Conservation (phyloP, 805 yeast species). For the Ogataea pilisensis region DNA sequence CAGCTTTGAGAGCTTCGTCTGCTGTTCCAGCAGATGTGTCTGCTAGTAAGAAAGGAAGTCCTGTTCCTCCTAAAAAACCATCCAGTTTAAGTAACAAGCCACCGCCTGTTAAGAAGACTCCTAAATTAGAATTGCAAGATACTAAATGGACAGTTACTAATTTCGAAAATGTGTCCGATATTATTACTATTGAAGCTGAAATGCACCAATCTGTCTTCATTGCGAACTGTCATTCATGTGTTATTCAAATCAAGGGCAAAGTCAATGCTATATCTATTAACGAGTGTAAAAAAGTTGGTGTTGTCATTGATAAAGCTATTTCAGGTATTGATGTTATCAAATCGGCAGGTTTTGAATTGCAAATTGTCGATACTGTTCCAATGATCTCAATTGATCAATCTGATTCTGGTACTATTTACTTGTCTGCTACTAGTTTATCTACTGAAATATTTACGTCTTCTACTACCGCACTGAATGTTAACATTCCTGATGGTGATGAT, state of each 20-base stretch:
- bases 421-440: conserved; percentile 64
- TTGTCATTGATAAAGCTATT: conserved; percentile 79
- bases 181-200: conserved; percentile 69
- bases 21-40: conserved; percentile 33
- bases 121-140: conserved; percentile 69
- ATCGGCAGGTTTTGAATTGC: conserved; percentile 76
- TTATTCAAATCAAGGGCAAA: conserved; percentile 85
- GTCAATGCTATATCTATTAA: conserved; percentile 83
- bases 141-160: conserved; percentile 89
- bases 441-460: conserved; percentile 81
- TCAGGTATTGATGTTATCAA: conserved; percentile 88
- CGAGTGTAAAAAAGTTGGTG: conserved; percentile 65
- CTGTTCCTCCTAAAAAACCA: conserved; percentile 85
- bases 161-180: conserved; percentile 57
- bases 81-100: conserved; percentile 41
- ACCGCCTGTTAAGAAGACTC: conserved; percentile 35
- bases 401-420: conserved; percentile 78
- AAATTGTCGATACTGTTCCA: conserved; percentile 78
- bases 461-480: conserved; percentile 80
- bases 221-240: conserved; percentile 69
- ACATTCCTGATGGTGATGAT: conserved; percentile 76
- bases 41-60: conserved; percentile 44
- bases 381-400: conserved; percentile 84
- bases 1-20: conserved; percentile 62
- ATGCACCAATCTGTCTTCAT: conserved; percentile 87